Evolutionary conservation across 352 stramenopile species (phyloP), one percentile per base, ranked within the genome.

Genomic region (Phytophthora sojae): DNA sequence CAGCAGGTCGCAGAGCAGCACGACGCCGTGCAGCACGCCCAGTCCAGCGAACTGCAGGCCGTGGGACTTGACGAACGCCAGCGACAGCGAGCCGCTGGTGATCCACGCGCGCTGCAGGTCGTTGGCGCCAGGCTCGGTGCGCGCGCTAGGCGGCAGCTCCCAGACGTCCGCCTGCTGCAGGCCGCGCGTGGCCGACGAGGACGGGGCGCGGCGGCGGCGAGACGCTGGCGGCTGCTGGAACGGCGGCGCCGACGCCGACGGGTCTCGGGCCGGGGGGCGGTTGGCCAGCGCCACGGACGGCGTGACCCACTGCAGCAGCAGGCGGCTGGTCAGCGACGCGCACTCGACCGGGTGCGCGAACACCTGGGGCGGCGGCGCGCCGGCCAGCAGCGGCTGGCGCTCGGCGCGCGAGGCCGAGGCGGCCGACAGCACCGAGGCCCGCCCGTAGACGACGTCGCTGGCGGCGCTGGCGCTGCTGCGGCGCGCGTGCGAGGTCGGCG

Each of bases 151-250:
- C 19, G 81, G 73, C 37, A 95, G 76, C 21, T 81, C 66, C 88
- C 86, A 95, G 2, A 90, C 76, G 45, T 95, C 88, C 21, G 61
- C 58, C 37, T 88, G 74, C 35, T 88, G 60, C 56, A 93, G 75
- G 5, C 73, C 73, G 23, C 69, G 68, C 50, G 57, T 80, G 64
- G 67, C 14, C 61, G 39, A 19, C 39, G 39, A 17, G 39, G 14
- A 19, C 12, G 61, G 64, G 79, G 62, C 2, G 69, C 29, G 42
- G 4, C 32, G 66, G 7, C 7, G 26, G 26, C 26, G 26, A 6
- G 32, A 39, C 32, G 6, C 23, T 44, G 42, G 42, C n/a, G 29
- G 60, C 6, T 23, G 50, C 32, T 49, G 67, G 54, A 56, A 58
- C 23, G 61, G 69, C 67, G 64, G 76, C 70, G 49, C 69, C 19